phyloP scores from a whole-genome alignment of 2,329 filamentous ascomycete species.

The Cryphonectria nitschkei region DNA sequence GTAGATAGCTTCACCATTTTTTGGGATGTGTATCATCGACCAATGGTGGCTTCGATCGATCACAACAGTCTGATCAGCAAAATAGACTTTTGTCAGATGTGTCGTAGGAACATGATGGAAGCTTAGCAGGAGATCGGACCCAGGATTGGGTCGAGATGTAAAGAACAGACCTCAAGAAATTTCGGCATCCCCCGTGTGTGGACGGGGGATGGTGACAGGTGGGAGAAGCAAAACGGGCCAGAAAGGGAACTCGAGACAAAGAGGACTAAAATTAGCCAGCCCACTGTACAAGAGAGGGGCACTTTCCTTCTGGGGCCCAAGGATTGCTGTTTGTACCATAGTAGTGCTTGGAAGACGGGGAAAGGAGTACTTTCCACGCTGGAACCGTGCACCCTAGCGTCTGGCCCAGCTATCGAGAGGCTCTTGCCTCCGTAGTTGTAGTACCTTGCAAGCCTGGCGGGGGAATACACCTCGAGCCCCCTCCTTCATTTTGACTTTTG shows the following conservation, averaged over 20 bases:
- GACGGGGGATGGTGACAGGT: background rate
- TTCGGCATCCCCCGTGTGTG: background rate
- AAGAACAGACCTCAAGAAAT: background rate
- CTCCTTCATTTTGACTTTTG: background rate
- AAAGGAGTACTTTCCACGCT: background rate
- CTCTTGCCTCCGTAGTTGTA: background rate
- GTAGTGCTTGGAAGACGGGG: background rate
- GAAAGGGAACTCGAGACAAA: background rate
- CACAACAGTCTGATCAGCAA: background rate
- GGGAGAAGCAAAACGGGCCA: background rate
- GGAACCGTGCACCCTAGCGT: background rate
- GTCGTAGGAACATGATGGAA: conserved; percentile 3
- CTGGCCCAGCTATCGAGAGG: too few species aligned
- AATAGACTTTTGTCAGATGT: background rate
- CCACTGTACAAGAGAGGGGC: background rate
- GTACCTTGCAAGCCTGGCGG: background rate
- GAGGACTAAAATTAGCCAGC: background rate
- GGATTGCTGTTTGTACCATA: background rate
- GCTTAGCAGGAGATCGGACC: background rate
- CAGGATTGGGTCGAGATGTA: background rate
- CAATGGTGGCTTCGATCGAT: background rate
- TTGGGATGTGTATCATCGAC: background rate
- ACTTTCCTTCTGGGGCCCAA: background rate
- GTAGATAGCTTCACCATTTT: background rate
- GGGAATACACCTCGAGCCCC: background rate